Evolutionary conservation across 345 rosid genomes (phyloP).

Genomic region (Salix dunnii): DNA sequence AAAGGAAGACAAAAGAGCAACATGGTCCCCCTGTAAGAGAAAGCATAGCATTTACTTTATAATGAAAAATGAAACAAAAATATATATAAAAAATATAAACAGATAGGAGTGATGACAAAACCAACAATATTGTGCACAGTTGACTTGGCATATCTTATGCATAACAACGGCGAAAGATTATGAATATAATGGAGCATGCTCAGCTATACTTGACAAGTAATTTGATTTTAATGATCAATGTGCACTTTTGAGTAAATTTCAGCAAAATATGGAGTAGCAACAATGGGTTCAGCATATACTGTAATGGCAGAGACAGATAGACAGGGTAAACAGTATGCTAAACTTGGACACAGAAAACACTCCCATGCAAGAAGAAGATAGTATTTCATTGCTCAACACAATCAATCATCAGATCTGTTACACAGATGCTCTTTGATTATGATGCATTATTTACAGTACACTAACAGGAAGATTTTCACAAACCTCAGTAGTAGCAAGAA

Average conservation of each 20-base stretch:
- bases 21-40: conserved; percentile 85
- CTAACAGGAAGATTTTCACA: conserved; percentile 18
- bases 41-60: background rate
- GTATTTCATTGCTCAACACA: background rate
- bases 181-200: background rate
- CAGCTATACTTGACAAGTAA: conserved; percentile 1
- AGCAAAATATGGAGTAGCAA: background rate
- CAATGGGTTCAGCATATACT: background rate
- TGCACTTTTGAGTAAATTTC: background rate
- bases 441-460: background rate
- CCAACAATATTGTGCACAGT: background rate
- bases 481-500: conserved; percentile 96
- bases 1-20: conserved; percentile 89
- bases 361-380: background rate
- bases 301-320: background rate
- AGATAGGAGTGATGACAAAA: conserved; percentile 3
- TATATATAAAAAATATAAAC: background rate
- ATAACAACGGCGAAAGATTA: background rate
- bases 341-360: background rate
- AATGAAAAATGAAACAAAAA: background rate
- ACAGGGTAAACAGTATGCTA: background rate
- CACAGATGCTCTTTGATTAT: conserved; percentile 3
- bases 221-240: background rate
- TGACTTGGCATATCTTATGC: background rate
- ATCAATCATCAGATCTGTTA: background rate